These are phyloP conservation scores for Hypoxylon perforatum DNA, from an alignment of 495 filamentous ascomycete genomes.

Conservation along the genomic window DNA sequence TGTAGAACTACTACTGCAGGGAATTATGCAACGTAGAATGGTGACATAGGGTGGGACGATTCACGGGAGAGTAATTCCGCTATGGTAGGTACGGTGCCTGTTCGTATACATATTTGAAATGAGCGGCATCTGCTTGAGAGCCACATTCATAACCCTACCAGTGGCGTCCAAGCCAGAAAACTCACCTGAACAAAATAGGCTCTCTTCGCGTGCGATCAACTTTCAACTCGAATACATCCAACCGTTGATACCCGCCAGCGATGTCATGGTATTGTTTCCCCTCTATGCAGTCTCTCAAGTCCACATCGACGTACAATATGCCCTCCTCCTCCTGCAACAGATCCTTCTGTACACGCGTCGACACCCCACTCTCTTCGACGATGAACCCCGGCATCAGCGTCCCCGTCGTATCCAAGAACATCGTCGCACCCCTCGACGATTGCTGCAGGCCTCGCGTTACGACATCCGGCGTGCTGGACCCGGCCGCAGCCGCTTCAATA, in stretches of 20 bases:
- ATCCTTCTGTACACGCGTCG: slow-evolving; percentile 32
- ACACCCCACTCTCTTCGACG: slow-evolving; percentile 21
- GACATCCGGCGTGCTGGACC: slow-evolving; percentile 21
- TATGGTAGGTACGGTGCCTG: too few species aligned
- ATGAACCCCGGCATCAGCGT: slow-evolving; percentile 42
- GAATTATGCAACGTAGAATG: too few species aligned
- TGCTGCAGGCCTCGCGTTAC: slow-evolving; percentile 25
- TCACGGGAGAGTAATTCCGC: too few species aligned
- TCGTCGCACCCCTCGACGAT: slow-evolving; percentile 45
- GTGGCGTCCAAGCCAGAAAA: not conserved
- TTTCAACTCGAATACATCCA: slow-evolving; percentile 55
- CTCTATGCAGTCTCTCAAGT: slow-evolving; percentile 53
- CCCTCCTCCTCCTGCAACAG: slow-evolving; percentile 51
- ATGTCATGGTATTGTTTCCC: slow-evolving; percentile 60
- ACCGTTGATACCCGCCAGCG: slow-evolving; percentile 56
- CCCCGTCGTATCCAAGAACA: slow-evolving; percentile 56
- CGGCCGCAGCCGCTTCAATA: slow-evolving; percentile 29
- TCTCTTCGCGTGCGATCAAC: slow-evolving; percentile 47
- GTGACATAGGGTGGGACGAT: too few species aligned
- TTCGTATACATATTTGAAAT: too few species aligned
- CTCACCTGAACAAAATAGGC: slow-evolving; percentile 16
- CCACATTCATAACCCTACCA: too few species aligned
- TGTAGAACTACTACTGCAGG: too few species aligned
- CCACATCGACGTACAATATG: slow-evolving; percentile 56
- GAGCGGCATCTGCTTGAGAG: too few species aligned